Evolutionary conservation across 495 filamentous ascomycete genomes (phyloP).

Genomic region (Lophiostoma macrostomum): DNA sequence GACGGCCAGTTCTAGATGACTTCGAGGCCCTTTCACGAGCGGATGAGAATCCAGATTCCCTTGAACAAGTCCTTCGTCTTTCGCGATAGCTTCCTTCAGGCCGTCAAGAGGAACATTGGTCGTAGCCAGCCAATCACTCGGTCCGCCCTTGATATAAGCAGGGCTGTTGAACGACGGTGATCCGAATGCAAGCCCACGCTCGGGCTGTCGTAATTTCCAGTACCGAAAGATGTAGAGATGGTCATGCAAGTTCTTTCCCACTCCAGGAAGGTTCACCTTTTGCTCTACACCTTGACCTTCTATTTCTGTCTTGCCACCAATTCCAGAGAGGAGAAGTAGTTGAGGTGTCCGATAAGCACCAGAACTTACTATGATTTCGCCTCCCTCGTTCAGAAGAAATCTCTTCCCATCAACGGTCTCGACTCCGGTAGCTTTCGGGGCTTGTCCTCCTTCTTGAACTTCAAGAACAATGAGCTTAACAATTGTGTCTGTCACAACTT

Average conservation of each 20-base stretch:
- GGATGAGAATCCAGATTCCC: too few species aligned
- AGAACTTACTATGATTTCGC: slow-evolving; percentile 39
- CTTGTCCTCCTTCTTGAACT: too few species aligned
- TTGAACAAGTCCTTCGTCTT: too few species aligned
- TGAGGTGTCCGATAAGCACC: slow-evolving; percentile 1
- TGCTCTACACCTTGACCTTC: slow-evolving; percentile 50
- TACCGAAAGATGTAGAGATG: slow-evolving; percentile 36
- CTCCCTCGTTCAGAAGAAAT: slow-evolving; percentile 11
- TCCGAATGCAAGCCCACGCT: slow-evolving; percentile 7
- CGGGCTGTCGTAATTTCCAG: slow-evolving; percentile 5
- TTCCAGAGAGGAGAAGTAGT: slow-evolving; percentile 5
- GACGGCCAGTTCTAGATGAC: too few species aligned
- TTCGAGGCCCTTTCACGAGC: too few species aligned
- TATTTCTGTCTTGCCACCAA: slow-evolving; percentile 51
- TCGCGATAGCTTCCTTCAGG: background rate
- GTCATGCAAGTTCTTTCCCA: slow-evolving; percentile 60
- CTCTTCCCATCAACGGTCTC: slow-evolving; percentile 1
- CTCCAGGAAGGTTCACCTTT: slow-evolving; percentile 45
- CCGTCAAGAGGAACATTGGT: background rate
- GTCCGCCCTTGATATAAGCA: background rate
- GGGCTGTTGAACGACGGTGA: slow-evolving; percentile 12
- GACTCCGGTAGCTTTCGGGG: slow-evolving; percentile 17
- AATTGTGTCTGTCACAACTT: too few species aligned
- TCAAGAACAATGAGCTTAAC: too few species aligned
- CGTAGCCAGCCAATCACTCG: slow-evolving; percentile 1